Percentiles rank a stretch among this genome's conserved stretches.
phyloP scores from a whole-genome alignment of 2,329 filamentous ascomycete genomes.

The Alternaria dauci region DNA sequence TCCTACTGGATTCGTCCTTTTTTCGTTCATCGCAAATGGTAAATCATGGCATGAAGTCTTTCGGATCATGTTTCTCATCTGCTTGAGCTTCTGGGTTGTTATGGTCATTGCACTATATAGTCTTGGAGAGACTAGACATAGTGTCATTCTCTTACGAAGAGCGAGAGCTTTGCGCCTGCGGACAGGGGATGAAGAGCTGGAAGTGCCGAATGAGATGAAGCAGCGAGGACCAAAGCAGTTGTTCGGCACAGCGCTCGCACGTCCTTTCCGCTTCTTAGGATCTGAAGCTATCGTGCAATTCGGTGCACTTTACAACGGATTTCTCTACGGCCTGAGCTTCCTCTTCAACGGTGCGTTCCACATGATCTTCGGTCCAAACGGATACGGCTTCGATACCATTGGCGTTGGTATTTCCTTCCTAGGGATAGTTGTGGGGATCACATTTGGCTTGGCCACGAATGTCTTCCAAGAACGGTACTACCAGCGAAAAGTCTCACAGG shows the following conservation, averaged over 20 bases:
- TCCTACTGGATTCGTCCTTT: conserved; percentile 57
- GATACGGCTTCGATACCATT: conserved; percentile 54
- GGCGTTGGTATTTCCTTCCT: conserved; percentile 54
- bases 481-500: conserved; percentile 44
- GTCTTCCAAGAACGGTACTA: conserved; percentile 57
- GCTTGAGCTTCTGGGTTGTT: conserved; percentile 55
- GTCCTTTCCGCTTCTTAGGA: conserved; percentile 59
- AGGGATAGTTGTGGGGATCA: conserved; percentile 54
- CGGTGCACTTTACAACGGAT: conserved; percentile 60
- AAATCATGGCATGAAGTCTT: conserved; percentile 57
- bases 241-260: conserved; percentile 54
- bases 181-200: conserved; percentile 36
- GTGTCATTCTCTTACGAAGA: conserved; percentile 53
- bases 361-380: conserved; percentile 57
- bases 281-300: conserved; percentile 60
- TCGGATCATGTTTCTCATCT: conserved; percentile 58
- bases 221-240: conserved; percentile 51
- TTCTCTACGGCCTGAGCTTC: conserved; percentile 60
- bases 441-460: conserved; percentile 55
- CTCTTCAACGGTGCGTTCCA: conserved; percentile 61
- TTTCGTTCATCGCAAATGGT: conserved; percentile 56
- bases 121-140: conserved; percentile 57
- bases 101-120: conserved; percentile 49
- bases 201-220: conserved; percentile 52
- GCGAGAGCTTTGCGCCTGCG: conserved; percentile 41